phyloP scores from a whole-genome alignment of 257 asterid species.

The Solanum paucissectum region DNA sequence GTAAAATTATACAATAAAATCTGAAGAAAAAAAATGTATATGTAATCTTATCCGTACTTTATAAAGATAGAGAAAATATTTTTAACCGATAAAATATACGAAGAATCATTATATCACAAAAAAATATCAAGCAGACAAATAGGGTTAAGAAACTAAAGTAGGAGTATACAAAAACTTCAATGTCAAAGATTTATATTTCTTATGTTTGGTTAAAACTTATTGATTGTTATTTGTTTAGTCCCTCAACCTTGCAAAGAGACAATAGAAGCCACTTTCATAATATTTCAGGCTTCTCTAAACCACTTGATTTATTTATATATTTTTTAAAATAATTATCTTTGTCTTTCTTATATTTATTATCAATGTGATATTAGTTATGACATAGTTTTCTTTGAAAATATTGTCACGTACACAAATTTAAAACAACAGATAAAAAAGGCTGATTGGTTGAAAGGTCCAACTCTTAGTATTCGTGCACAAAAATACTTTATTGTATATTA shows the following conservation, averaged over 20 bases:
- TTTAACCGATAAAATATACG: no score
- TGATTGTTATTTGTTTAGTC: neutral
- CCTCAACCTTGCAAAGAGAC: neutral
- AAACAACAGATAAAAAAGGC: neutral
- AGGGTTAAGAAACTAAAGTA: neutral
- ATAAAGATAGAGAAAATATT: no score
- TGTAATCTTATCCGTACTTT: no score
- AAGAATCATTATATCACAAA: neutral
- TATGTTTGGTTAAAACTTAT: neutral
- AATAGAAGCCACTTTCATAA: neutral
- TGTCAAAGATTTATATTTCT: neutral
- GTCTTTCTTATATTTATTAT: neutral
- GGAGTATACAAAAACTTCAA: neutral
- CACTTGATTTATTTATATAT: neutral
- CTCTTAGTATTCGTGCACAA: neutral
- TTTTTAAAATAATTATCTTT: neutral
- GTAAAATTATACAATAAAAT: no score
- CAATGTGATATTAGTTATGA: neutral
- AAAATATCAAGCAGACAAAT: neutral
- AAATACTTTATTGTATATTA: neutral
- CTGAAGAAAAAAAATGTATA: no score
- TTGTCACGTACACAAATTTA: neutral
- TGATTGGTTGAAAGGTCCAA: neutral
- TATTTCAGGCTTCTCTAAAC: neutral
- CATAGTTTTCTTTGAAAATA: neutral